Percentiles rank a stretch among this genome's conserved stretches.
Conservation (phyloP, 139 green algal species). For the Picochlorum sp. region DNA sequence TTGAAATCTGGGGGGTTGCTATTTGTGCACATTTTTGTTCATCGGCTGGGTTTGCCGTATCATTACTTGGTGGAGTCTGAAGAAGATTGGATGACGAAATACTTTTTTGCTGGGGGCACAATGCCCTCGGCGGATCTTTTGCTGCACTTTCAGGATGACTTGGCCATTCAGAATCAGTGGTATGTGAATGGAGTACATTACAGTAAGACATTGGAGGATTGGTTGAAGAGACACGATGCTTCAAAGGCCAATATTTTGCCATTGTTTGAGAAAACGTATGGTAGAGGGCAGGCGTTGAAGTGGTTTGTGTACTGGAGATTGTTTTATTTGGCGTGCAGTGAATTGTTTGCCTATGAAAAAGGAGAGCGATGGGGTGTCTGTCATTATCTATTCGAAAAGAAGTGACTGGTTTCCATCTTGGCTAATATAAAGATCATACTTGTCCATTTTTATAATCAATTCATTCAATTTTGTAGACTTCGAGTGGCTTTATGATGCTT, state of each 20-base stretch:
- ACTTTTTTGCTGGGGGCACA: constrained; percentile 90
- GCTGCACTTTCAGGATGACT: constrained; percentile 80
- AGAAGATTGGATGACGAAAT: constrained; percentile 88
- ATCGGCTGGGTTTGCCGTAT: constrained; percentile 63
- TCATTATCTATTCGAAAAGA: constrained; percentile 62
- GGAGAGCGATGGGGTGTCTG: constrained; percentile 81
- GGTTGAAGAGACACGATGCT: constrained; percentile 68
- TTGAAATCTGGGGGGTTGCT: constrained; percentile 62
- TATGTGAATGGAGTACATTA: constrained; percentile 88
- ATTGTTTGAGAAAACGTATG: constrained; percentile 55
- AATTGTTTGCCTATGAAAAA: constrained; percentile 76
- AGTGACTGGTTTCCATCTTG: no score
- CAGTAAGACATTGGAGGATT: constrained; percentile 68
- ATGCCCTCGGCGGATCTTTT: constrained; percentile 86
- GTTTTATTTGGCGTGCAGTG: constrained; percentile 81
- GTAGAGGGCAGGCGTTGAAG: constrained; percentile 30
- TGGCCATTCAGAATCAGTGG: constrained; percentile 56
- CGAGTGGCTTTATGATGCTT: no score
- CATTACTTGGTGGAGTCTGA: constrained; percentile 76
- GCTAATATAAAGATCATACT: no score
- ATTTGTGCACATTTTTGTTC: constrained; percentile 92
- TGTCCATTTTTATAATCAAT: no score
- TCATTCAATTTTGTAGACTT: no score
- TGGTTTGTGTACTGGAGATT: constrained; percentile 71
- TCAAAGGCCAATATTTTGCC: constrained; percentile 17